A percentile compares a stretch with the other conserved stretches of the same genome.
Evolutionary conservation across 768 basidiomycete species (phyloP).

Genomic region (Leucocoprinus sp.): DNA sequence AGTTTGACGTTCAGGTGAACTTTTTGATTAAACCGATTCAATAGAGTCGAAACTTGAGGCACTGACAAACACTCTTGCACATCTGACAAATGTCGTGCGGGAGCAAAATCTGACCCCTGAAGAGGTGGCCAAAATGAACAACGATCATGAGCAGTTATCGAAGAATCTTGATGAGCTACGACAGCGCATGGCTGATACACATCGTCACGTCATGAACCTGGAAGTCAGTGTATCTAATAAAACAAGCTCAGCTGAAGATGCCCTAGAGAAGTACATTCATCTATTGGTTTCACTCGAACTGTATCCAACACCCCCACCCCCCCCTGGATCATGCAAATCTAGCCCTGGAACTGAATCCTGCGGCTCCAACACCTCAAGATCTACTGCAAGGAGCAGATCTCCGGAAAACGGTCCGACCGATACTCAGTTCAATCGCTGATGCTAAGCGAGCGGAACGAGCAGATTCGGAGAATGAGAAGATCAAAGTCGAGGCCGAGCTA

Average conservation of each 20-base stretch:
- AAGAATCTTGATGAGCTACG: conserved; percentile 71
- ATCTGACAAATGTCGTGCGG: conserved; percentile 60
- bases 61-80: conserved; percentile 55
- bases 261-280: conserved; percentile 71
- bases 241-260: conserved; percentile 73
- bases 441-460: conserved; percentile 62
- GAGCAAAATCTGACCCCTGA: conserved; percentile 86
- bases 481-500: conserved; percentile 75
- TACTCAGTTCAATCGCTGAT: conserved; percentile 64
- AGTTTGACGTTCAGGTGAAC: background rate
- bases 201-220: conserved; percentile 63
- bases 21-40: background rate
- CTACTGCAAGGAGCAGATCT: conserved; percentile 66
- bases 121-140: conserved; percentile 87
- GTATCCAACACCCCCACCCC: conserved; percentile 64
- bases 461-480: conserved; percentile 65
- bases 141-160: conserved; percentile 73
- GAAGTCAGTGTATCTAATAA: conserved; percentile 82
- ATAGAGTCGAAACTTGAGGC: conserved; percentile 56
- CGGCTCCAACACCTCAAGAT: conserved; percentile 59
- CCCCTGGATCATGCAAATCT: conserved; percentile 71
- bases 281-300: conserved; percentile 69
- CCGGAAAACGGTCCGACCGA: conserved; percentile 67
- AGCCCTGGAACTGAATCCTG: conserved; percentile 73
- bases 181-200: conserved; percentile 66